Conservation (phyloP, 495 filamentous ascomycete genomes). For the Penicillium cinerascens region DNA sequence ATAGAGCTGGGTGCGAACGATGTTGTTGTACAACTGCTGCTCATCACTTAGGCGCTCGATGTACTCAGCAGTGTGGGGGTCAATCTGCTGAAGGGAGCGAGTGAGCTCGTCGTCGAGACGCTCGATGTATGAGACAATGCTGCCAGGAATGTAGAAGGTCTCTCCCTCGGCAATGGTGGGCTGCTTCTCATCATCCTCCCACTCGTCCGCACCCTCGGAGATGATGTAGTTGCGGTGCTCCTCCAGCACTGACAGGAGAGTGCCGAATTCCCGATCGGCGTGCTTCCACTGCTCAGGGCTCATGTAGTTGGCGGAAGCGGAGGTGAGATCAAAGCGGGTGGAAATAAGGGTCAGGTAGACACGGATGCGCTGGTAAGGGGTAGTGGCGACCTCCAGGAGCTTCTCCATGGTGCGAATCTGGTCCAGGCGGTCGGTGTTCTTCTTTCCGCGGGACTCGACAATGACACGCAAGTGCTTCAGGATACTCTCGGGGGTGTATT, state of each 20-base stretch:
- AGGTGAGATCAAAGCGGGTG: constrained; percentile 88
- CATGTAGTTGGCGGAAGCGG: constrained; percentile 81
- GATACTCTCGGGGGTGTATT: constrained; percentile 95
- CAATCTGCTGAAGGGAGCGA: constrained; percentile 90
- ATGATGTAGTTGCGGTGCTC: constrained; percentile 73
- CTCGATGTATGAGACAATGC: constrained; percentile 90
- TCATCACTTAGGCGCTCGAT: constrained; percentile 93
- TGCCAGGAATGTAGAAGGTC: constrained; percentile 84
- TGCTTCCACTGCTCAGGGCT: constrained; percentile 94
- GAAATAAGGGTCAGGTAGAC: constrained; percentile 89
- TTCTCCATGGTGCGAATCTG: constrained; percentile 98
- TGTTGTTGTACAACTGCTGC: constrained; percentile 84
- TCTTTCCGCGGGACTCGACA: constrained; percentile 93
- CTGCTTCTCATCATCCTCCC: constrained; percentile 97
- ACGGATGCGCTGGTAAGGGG: constrained; percentile 91
- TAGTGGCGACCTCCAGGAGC: constrained; percentile 80
- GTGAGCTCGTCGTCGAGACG: constrained; percentile 96
- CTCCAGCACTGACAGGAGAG: constrained; percentile 76
- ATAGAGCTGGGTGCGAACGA: constrained; percentile 83
- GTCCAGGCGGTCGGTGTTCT: constrained; percentile 93
- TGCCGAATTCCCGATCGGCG: constrained; percentile 78
- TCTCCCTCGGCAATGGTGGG: constrained; percentile 68
- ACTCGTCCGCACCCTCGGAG: constrained; percentile 89
- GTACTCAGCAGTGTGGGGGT: constrained; percentile 98
- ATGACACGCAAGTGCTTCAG: constrained; percentile 93